Conservation (phyloP, 208 protist species). For the Novymonas esmeraldas region DNA sequence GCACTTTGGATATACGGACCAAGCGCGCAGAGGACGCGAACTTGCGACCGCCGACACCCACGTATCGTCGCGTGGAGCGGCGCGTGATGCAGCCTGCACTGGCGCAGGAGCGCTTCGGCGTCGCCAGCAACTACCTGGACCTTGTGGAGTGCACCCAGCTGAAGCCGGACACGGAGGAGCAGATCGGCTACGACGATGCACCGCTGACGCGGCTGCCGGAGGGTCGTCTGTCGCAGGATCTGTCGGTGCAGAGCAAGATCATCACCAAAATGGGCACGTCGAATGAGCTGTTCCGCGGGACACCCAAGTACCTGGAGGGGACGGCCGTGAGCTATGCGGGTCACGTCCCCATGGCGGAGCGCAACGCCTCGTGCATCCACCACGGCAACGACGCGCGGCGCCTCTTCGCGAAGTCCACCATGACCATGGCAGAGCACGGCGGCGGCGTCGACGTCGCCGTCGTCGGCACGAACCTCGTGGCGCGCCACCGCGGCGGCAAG, state of each 20-base stretch:
- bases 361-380: conserved; percentile 50
- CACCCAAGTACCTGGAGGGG: conserved; percentile 58
- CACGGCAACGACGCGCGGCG: conserved; percentile 65
- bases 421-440: conserved; percentile 88
- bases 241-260: conserved; percentile 64
- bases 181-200: conserved; percentile 48
- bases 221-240: conserved; percentile 42
- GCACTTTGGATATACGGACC: conserved; percentile 73
- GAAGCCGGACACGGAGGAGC: conserved; percentile 63
- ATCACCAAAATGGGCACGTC: conserved; percentile 78
- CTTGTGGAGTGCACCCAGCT: conserved; percentile 79
- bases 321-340: conserved; percentile 61
- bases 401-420: conserved; percentile 84
- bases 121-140: conserved; percentile 73
- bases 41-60: conserved; percentile 40
- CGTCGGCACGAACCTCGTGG: conserved; percentile 38
- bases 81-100: conserved; percentile 21
- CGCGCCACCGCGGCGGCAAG: conserved; percentile 47
- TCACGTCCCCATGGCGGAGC: conserved; percentile 50
- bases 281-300: conserved; percentile 68
- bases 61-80: conserved; percentile 33
- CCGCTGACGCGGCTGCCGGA: conserved; percentile 55
- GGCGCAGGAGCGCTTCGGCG: conserved; percentile 46
- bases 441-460: conserved; percentile 69
- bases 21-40: conserved; percentile 60